Base-by-base conservation (phyloP, 2,329 filamentous ascomycete genomes). In the Arthrobotrys pseudoclavata region DNA sequence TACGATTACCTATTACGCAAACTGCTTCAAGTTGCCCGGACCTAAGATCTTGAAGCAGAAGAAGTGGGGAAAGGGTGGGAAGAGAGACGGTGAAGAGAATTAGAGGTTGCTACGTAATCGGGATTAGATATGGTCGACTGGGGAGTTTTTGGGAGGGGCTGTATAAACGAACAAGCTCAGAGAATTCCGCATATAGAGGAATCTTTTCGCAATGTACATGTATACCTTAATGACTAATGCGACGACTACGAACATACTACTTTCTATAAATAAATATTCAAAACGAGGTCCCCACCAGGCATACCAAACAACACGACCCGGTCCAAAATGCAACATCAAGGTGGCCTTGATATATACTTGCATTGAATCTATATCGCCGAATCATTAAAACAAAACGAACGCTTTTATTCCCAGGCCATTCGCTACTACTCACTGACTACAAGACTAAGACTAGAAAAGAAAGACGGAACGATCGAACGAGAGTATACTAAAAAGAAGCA, bases 1-100 rank as follows among this genome's bases (percentile, higher is more conserved):
- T 10, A 91, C 90, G 0, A 87, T 89, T 6, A 91, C 89, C 0
- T 92, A 90, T 80, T 92, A 91, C 83, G 91, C 90, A 79, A 92
- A 91, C 81, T 92, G 91, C 84, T 89, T 92, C 79, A 87, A 84
- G 0, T 68, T 77, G 67, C 47, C 66, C 15, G 74, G 62, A 15
- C 52, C 67, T 3, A 69, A 71, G 61, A 77, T 77, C 31, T 57
- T 77, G 61, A 61, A 70, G 67, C 74, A 77, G 67, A 77, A 45
- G 61, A 77, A 67, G 45, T 77, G 67, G 67, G 74, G 74, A 0
- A 77, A 77, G 24, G 67, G 74, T 15, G 74, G 67, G 3, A 71
- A 77, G 67, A 76, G 67, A 47, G 57, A 55, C 13, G 42, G 60
- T 6, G 52, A 31, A 13, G 20, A 70, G 18, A 52, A 64, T 31